phyloP scores from a whole-genome alignment of 148 eudicot species.

The Persicaria tinctoria region DNA sequence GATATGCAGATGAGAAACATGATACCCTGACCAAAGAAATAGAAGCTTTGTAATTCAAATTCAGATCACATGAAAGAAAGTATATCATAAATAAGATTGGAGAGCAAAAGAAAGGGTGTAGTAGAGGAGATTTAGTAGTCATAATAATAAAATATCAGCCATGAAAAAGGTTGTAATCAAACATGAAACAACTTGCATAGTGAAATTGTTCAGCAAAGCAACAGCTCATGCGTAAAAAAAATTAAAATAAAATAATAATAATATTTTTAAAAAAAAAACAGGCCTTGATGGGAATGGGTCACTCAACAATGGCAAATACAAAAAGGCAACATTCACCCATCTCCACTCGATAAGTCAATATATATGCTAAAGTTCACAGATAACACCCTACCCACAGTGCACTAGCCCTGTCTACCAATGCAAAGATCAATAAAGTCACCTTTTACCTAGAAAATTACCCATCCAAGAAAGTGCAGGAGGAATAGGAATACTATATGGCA shows the following conservation, averaged over 20 bases:
- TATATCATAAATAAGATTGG: not conserved
- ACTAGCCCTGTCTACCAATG: not conserved
- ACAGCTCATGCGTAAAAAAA: not conserved
- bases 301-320: not conserved
- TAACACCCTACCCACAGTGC: not conserved
- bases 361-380: not conserved
- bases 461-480: not conserved
- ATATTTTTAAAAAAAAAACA: no score
- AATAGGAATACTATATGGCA: not conserved
- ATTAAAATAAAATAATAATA: no score
- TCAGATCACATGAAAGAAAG: conserved; percentile 4
- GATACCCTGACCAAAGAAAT: conserved; percentile 51
- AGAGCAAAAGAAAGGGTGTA: not conserved
- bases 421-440: not conserved
- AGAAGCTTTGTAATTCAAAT: conserved; percentile 11
- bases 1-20: conserved; percentile 61
- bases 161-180: not conserved
- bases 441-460: not conserved
- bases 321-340: not conserved
- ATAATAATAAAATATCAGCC: not conserved
- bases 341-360: no score
- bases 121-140: not conserved
- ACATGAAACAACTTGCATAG: not conserved
- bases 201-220: not conserved
- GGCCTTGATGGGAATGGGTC: not conserved